Base-by-base conservation (phyloP, 2,329 filamentous ascomycete genomes). In the Raffaelea deltoideospora region DNA sequence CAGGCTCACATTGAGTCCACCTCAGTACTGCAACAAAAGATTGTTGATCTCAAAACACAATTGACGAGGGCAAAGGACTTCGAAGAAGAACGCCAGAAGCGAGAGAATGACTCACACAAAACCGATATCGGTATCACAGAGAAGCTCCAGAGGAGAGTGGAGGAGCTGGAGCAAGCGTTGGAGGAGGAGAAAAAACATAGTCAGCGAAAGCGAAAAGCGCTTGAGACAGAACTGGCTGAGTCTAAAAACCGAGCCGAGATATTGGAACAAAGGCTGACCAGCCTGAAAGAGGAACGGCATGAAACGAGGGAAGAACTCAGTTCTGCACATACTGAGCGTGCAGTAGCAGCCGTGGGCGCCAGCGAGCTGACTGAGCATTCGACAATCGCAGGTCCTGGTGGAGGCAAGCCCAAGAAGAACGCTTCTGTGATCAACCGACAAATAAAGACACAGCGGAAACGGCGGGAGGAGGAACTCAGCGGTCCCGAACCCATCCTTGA, bases 281-380 rank as follows among this genome's bases (percentile, higher is more conserved):
- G 72, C 17, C 68, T 83, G 50, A 75, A 76, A 49, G 67, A 67
- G 38, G 87, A 86, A 53, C 58, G 88, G 17, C 73, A 72, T 36
- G 64, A 71, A 10, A 69, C 73, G 0, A 84, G 85, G 42, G 73
- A 79, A 23, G 76, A 84, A 50, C 67, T 90, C 20, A 85, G 83
- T 51, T 70, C 78, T 50, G 56, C 59, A 18, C 59, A 59, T n/a
- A 51, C 56, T 3, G 62, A 67, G 40, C 53, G 69, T 10, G 11
- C 56, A 56, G 18, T 54, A 56, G 29, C 22, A 19, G 20, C n/a
- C n/a, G n/a, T n/a, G n/a, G n/a, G n/a, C n/a, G n/a, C n/a, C n/a
- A n/a, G n/a, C n/a, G n/a, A n/a, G n/a, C n/a, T n/a, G n/a, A n/a
- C n/a, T n/a, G n/a, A n/a, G n/a, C n/a, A n/a, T n/a, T n/a, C n/a